Conservation (phyloP, 495 filamentous ascomycete genomes). For the Lophiotrema nucula region DNA sequence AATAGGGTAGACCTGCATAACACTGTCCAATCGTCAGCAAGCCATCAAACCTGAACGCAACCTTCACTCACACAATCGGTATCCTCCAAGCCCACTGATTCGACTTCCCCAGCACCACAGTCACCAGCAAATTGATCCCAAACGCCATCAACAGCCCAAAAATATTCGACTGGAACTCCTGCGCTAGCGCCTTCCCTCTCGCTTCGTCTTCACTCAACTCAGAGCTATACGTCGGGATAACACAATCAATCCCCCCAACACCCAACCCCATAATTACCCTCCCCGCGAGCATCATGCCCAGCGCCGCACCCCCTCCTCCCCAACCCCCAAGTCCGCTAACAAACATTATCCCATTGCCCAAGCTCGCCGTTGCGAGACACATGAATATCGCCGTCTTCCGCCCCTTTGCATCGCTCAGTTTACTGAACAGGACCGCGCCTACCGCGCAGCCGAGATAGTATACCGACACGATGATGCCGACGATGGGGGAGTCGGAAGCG, state of each 20-base stretch:
- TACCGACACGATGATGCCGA: slow-evolving; percentile 58
- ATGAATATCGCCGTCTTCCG: slow-evolving; percentile 51
- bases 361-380: slow-evolving; percentile 48
- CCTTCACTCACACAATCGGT: too few species aligned
- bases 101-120: slow-evolving; percentile 38
- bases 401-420: slow-evolving; percentile 49
- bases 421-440: slow-evolving; percentile 53
- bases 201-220: slow-evolving; percentile 52
- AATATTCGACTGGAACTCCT: slow-evolving; percentile 61
- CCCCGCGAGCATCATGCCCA: slow-evolving; percentile 52
- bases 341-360: slow-evolving; percentile 59
- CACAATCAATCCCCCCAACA: slow-evolving; percentile 57
- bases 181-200: slow-evolving; percentile 53
- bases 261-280: slow-evolving; percentile 56
- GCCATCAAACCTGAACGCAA: too few species aligned
- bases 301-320: slow-evolving; percentile 45
- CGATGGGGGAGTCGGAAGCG: slow-evolving; percentile 44
- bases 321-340: slow-evolving; percentile 48
- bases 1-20: slow-evolving; percentile 57
- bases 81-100: slow-evolving; percentile 56
- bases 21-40: too few species aligned
- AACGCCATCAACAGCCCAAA: slow-evolving; percentile 58
- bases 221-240: slow-evolving; percentile 57
- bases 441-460: slow-evolving; percentile 58
- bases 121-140: slow-evolving; percentile 44